Base-by-base conservation (phyloP, 306 rosid genomes). In the Ziziphus jujuba region DNA sequence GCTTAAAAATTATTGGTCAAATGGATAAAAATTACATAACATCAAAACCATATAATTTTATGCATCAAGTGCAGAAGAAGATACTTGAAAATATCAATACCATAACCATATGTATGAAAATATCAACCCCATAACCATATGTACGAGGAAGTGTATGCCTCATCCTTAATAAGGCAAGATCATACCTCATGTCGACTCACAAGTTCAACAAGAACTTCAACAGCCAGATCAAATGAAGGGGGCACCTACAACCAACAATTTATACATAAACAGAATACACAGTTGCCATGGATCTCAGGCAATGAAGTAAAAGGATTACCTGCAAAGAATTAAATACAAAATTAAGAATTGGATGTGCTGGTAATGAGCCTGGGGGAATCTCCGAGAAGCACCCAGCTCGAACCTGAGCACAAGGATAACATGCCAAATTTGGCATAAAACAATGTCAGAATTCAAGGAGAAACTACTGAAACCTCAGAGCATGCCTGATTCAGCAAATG, bases 301-400 rank as follows among this genome's bases (percentile, higher is more conserved):
- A 59, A 59, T 66, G 22, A 55, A 69, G 47, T 51, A 25, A 64
- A 65, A 61, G 22, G 45, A 78, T 67, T 84, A 84, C 98, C 95
- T 85, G 98, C 72, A 92, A 72, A 51, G 98, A 92, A 79, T 75
- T 86, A 74, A 92, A 91, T 38, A 89, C 77, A 80, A 92, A 86
- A 79, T 84, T 84, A 34, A 92, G 88, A 83, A 92, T 87, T 12
- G 96, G 97, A 72, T 92, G 98, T 13, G 88, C 79, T 16, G 92
- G 87, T 79, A 92, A 73, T 67, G 89, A 82, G 71, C 83, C 92
- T 10, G 75, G 85, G 59, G 92, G 91, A 79, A 89, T 85, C 83
- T 92, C 96, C 0, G 96, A 84, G 89, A 92, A 92, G 80, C 98
- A 89, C 54, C 98, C 98, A 60, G 91, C 95, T 78, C 90, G 91